These are phyloP conservation scores for Chenopodium suecicum DNA, from an alignment of 148 eudicot species.

Conservation along the genomic window DNA sequence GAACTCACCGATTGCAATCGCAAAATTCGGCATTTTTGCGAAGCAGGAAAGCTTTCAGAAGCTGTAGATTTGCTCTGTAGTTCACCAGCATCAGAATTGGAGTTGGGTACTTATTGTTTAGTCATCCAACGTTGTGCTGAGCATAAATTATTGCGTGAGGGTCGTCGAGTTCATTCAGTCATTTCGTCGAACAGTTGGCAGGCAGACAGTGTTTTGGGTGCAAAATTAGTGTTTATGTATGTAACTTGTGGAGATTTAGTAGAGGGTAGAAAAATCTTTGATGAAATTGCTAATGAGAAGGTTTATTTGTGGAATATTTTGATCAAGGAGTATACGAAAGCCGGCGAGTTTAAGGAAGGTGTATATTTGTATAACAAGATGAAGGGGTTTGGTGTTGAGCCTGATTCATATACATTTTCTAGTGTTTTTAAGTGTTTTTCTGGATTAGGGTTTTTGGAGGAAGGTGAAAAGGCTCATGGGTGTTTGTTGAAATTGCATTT, in stretches of 20 bases:
- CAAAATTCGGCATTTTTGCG: constrained; percentile 46
- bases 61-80: constrained; percentile 49
- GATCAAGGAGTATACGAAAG: constrained; percentile 62
- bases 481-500: constrained; percentile 46
- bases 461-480: constrained; percentile 56
- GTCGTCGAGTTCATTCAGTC: constrained; percentile 49
- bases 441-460: constrained; percentile 37
- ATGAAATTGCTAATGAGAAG: constrained; percentile 53
- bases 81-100: constrained; percentile 35
- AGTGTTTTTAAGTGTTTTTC: constrained; percentile 58
- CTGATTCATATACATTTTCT: constrained; percentile 60
- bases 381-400: constrained; percentile 41
- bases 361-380: constrained; percentile 42
- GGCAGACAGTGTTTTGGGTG: constrained; percentile 43
- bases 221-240: constrained; percentile 75
- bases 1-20: constrained; percentile 25
- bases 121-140: constrained; percentile 63
- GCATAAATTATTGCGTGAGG: constrained; percentile 39
- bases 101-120: constrained; percentile 46
- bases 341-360: constrained; percentile 51
- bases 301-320: constrained; percentile 69
- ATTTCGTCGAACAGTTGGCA: constrained; percentile 41
- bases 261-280: constrained; percentile 52
- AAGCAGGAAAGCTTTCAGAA: constrained; percentile 43
- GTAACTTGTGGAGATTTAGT: constrained; percentile 70